Evolutionary conservation across 2,329 filamentous ascomycete species (phyloP), one percentile per base, ranked within the genome.

Genomic region (Scedosporium apiospermum): DNA sequence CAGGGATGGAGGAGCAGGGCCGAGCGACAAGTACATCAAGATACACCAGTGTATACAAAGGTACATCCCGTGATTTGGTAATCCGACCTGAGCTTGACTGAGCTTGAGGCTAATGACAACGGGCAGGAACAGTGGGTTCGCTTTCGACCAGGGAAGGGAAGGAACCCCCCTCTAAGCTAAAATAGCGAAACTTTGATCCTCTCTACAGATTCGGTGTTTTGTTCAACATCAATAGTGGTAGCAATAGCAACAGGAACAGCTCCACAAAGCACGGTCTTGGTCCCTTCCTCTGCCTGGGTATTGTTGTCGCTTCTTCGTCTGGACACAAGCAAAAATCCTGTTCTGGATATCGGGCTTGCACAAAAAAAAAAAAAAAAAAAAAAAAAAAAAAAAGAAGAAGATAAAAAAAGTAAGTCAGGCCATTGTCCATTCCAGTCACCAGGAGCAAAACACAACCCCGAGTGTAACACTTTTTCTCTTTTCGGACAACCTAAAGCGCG

Each of bases 381-480:
- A 18, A 49, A n/a, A 23, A 23, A 23, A 14, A 14, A n/a, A 49
- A 21, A 21, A n/a, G 18, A 55, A 55, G 12, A 27, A 30, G 16
- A 53, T 6, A 55, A 14, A 23, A 18, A 49, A n/a, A 9, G 44
- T n/a, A 16, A 49, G 44, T 55, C 51, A 55, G 51, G 51, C 51
- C 18, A 55, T 14, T 27, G 21, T 27, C 21, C 23, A 23, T 55
- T 55, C 51, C 6, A 23, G 23, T n/a, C 51, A 27, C 18, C 6
- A 23, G 18, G 18, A 27, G 4, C 7, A 27, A 38, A 14, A 27
- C 18, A 27, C 51, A 30, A 10, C 51, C 12, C 12, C 6, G 12
- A 55, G 51, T 55, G 51, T 55, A 55, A 27, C 51, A 26, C 51
- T 55, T 55, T n/a, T 55, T 55, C 51, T 55, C 51, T 27, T 55